Percentiles rank a stretch among this genome's conserved stretches.
These are phyloP conservation scores for Lachnellula subtilissima DNA, from an alignment of 2,329 filamentous ascomycete species.

Conservation along the genomic window DNA sequence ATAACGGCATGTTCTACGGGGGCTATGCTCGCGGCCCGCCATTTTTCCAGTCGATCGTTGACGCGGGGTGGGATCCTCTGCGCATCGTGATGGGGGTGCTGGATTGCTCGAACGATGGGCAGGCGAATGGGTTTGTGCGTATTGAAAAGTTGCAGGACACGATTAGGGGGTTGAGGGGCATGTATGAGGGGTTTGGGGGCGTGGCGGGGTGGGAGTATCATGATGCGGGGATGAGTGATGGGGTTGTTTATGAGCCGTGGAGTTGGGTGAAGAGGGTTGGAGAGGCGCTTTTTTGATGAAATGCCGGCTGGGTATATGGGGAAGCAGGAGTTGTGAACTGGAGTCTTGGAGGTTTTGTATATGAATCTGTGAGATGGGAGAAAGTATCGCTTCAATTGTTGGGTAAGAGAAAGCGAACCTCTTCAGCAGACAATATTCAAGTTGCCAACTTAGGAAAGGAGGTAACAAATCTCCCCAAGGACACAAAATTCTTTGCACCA, in stretches of 20 bases:
- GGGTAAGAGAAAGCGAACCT: neutral
- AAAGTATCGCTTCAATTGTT: neutral
- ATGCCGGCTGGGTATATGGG: neutral
- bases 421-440: too few relatives aligned
- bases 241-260: constrained; percentile 58
- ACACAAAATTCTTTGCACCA: too few relatives aligned
- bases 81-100: constrained; percentile 75
- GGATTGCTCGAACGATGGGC: constrained; percentile 65
- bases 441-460: too few relatives aligned
- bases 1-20: constrained; percentile 88
- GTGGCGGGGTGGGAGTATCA: constrained; percentile 95
- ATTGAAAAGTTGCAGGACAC: constrained; percentile 50
- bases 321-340: constrained; percentile 1
- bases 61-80: constrained; percentile 63
- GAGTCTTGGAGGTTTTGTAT: neutral
- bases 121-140: constrained; percentile 55
- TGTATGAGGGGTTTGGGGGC: constrained; percentile 53
- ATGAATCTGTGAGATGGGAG: neutral
- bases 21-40: constrained; percentile 47
- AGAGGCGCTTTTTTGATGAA: constrained; percentile 14
- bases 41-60: constrained; percentile 46
- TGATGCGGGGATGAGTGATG: constrained; percentile 59
- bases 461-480: too few relatives aligned
- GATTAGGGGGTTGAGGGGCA: constrained; percentile 49
- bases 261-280: constrained; percentile 67